Percentiles rank a stretch among this genome's conserved stretches.
Evolutionary conservation across 805 yeast genomes (phyloP).

Genomic region (Candida methanosorbosa): DNA sequence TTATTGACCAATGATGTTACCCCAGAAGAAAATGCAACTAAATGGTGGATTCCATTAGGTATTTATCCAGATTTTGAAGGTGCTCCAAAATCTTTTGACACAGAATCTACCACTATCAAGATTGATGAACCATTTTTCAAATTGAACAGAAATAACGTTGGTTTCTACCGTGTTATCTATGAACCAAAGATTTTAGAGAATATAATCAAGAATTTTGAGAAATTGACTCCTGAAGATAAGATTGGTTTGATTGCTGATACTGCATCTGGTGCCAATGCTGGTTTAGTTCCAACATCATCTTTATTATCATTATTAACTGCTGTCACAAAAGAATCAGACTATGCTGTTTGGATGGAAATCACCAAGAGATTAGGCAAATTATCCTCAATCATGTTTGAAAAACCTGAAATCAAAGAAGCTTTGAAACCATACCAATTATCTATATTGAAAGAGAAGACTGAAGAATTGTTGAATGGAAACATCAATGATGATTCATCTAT

Average conservation of each 20-base stretch:
- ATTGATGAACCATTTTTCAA: constrained; percentile 28
- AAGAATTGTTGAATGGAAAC: constrained; percentile 18
- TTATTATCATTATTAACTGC: constrained; percentile 37
- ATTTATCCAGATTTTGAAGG: constrained; percentile 13
- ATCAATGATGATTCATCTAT: constrained; percentile 68
- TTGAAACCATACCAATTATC: constrained; percentile 1
- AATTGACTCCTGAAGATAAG: constrained; percentile 40
- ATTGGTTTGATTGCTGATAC: constrained; percentile 51
- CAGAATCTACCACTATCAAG: constrained; percentile 9
- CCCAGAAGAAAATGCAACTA: constrained; percentile 50
- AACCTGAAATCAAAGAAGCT: constrained; percentile 20
- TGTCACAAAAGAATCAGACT: constrained; percentile 30
- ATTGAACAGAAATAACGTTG: constrained; percentile 42
- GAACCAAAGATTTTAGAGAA: constrained; percentile 30
- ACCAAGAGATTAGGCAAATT: constrained; percentile 29
- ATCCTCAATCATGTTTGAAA: constrained; percentile 29
- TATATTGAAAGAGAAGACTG: neutral
- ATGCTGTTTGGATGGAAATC: constrained; percentile 52
- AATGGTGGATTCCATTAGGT: constrained; percentile 51
- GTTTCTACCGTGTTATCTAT: constrained; percentile 48
- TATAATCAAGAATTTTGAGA: constrained; percentile 26
- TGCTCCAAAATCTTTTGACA: constrained; percentile 9
- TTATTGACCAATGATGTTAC: constrained; percentile 57
- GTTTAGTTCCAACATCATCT: constrained; percentile 33
- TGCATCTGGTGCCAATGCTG: constrained; percentile 41